Evolutionary conservation across 2,329 filamentous ascomycete species (phyloP).

Genomic region (Cercospora sesami): DNA sequence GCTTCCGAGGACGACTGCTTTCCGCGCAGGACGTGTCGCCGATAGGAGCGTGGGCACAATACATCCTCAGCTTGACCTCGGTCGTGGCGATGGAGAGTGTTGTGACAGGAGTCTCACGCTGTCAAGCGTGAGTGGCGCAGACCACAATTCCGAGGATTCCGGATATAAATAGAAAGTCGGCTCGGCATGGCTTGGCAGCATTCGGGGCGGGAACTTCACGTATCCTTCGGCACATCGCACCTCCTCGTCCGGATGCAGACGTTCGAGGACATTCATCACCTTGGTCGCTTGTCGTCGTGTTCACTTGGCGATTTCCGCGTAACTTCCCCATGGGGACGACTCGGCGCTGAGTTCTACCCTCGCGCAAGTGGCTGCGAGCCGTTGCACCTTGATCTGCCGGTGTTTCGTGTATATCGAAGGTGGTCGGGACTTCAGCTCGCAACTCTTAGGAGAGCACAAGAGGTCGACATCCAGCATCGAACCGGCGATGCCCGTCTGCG

Average conservation of each 20-base stretch:
- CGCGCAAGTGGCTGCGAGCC: neutral
- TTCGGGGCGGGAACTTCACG: neutral
- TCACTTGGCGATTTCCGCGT: neutral
- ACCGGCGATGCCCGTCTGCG: neutral
- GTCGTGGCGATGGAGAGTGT: neutral
- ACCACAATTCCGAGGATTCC: neutral
- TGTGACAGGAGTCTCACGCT: no score
- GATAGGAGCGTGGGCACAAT: no score
- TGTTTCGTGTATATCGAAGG: neutral
- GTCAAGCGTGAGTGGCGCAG: no score
- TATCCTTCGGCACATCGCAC: neutral
- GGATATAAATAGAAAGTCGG: neutral
- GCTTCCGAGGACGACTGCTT: neutral
- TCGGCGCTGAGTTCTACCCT: neutral
- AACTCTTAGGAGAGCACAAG: neutral
- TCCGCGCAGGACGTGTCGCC: no score
- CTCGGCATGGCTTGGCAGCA: neutral
- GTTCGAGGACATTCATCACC: neutral
- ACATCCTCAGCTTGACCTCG: neutral
- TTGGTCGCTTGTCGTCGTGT: neutral
- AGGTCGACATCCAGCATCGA: neutral
- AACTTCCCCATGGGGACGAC: neutral
- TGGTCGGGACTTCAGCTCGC: neutral
- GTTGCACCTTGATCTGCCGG: neutral
- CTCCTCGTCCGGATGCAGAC: neutral